A percentile compares a stretch with the other conserved stretches of the same genome.
Conservation (phyloP, 805 yeast genomes). For the Clavispora santaluciae region DNA sequence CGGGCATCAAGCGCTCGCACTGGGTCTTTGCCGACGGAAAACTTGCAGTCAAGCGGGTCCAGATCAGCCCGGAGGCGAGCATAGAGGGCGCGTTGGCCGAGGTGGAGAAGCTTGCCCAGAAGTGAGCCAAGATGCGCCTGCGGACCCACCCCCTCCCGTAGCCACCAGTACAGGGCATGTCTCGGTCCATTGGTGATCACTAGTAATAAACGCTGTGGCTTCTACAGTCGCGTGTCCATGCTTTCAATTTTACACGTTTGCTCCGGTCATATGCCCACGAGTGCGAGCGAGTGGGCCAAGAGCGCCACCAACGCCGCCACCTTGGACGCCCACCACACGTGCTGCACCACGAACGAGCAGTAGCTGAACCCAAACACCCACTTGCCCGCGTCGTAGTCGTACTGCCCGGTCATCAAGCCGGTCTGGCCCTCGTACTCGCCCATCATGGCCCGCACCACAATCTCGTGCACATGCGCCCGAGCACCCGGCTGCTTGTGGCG, state of each 20-base stretch:
- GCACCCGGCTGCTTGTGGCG: conserved; percentile 29
- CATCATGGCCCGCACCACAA: conserved; percentile 91
- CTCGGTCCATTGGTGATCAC: too few species aligned
- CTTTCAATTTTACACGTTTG: too few species aligned
- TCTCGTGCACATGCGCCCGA: conserved; percentile 53
- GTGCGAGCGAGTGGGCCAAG: conserved; percentile 22
- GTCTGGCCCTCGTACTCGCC: conserved; percentile 91
- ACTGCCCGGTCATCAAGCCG: conserved; percentile 77
- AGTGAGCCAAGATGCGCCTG: neutral
- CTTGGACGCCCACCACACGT: conserved; percentile 92
- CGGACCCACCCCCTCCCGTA: neutral
- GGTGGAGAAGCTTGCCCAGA: conserved; percentile 38
- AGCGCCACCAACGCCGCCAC: conserved; percentile 33
- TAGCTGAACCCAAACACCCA: conserved; percentile 70
- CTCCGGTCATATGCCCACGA: neutral
- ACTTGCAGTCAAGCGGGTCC: conserved; percentile 48
- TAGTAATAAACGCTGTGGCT: too few species aligned
- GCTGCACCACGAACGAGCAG: conserved; percentile 85
- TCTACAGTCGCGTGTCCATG: too few species aligned
- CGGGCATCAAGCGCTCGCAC: conserved; percentile 82
- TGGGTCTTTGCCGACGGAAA: conserved; percentile 83
- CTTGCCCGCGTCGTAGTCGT: conserved; percentile 31
- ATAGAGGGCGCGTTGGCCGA: conserved; percentile 54
- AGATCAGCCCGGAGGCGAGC: conserved; percentile 50
- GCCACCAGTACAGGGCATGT: too few species aligned